These are phyloP conservation scores for Niveomyces coronatus DNA, from an alignment of 2,329 filamentous ascomycete species.

Conservation along the genomic window DNA sequence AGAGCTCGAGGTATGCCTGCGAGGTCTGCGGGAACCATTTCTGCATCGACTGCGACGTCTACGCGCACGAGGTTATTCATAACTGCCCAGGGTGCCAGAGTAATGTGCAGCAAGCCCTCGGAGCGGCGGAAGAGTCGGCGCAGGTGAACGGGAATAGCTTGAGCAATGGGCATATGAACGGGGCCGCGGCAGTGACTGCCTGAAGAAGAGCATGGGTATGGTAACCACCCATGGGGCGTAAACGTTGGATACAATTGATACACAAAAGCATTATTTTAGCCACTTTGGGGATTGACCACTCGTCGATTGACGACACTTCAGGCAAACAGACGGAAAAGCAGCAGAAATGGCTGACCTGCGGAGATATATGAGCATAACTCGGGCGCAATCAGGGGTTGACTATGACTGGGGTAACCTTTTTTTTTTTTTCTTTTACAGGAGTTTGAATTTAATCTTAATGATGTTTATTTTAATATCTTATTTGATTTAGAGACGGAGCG, in stretches of 20 bases:
- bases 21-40: slow-evolving; percentile 82
- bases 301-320: too few relatives aligned
- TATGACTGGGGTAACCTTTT: not conserved
- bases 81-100: slow-evolving; percentile 88
- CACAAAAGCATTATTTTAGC: too few relatives aligned
- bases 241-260: too few relatives aligned
- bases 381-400: too few relatives aligned
- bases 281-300: too few relatives aligned
- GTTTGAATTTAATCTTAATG: too few relatives aligned
- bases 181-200: slow-evolving; percentile 32
- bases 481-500: too few relatives aligned
- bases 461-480: too few relatives aligned
- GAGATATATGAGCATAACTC: too few relatives aligned
- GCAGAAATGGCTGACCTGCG: too few relatives aligned
- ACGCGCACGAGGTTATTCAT: slow-evolving; percentile 86
- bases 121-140: slow-evolving; percentile 17
- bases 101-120: slow-evolving; percentile 20
- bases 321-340: too few relatives aligned
- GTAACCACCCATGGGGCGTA: not conserved
- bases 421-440: not conserved
- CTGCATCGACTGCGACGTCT: slow-evolving; percentile 96
- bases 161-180: slow-evolving; percentile 22
- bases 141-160: slow-evolving; percentile 10
- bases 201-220: not conserved
- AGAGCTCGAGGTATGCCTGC: slow-evolving; percentile 83